A percentile compares a stretch with the other conserved stretches of the same genome.
Evolutionary conservation across 2,329 filamentous ascomycete species (phyloP).

Genomic region (Parasarocladium wereldwijsianum): DNA sequence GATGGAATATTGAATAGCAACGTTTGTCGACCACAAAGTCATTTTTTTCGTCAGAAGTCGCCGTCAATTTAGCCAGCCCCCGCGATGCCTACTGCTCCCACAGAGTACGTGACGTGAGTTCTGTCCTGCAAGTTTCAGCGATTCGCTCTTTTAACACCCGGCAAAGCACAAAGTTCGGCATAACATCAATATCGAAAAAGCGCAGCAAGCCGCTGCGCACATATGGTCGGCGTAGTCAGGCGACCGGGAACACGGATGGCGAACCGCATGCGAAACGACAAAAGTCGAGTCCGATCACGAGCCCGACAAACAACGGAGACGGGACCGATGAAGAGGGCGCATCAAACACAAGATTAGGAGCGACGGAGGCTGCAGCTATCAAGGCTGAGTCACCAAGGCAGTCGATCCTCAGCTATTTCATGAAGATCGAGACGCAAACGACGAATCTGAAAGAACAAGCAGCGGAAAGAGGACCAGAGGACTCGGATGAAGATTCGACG

Average conservation of each 20-base stretch:
- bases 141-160: slow-evolving; percentile 4
- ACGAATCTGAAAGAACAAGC: background rate
- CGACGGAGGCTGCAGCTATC: background rate
- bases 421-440: slow-evolving; percentile 12
- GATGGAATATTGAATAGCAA: no score
- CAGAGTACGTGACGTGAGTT: slow-evolving; percentile 16
- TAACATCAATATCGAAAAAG: slow-evolving; percentile 11
- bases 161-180: slow-evolving; percentile 17
- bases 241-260: slow-evolving; percentile 11
- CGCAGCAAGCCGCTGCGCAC: slow-evolving; percentile 22
- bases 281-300: slow-evolving; percentile 2
- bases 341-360: background rate
- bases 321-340: background rate
- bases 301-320: background rate
- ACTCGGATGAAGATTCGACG: background rate
- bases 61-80: no score
- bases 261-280: slow-evolving; percentile 15
- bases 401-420: slow-evolving; percentile 27
- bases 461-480: background rate
- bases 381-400: slow-evolving; percentile 12
- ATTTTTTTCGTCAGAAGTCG: no score
- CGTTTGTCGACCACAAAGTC: no score
- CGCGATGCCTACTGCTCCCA: slow-evolving; percentile 13
- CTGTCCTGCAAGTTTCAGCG: background rate
- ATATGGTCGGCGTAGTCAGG: slow-evolving; percentile 20